These are phyloP conservation scores for Lyophyllum semitale DNA, from an alignment of 768 basidiomycete genomes.

Conservation along the genomic window DNA sequence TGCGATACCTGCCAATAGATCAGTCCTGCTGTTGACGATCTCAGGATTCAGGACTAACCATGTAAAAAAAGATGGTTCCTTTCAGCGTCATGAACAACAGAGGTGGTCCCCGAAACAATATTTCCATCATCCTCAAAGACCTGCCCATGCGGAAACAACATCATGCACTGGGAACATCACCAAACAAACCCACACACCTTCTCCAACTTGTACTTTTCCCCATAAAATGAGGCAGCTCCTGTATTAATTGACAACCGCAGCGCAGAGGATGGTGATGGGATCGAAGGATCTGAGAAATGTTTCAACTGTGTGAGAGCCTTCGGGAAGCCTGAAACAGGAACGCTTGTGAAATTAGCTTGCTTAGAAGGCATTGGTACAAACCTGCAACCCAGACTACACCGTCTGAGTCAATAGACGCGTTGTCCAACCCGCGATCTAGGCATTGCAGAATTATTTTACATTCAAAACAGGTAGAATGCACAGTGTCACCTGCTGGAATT, in stretches of 20 bases:
- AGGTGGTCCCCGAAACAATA: constrained; percentile 56
- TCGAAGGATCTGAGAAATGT: constrained; percentile 44
- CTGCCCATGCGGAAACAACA: constrained; percentile 32
- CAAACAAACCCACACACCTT: constrained; percentile 38
- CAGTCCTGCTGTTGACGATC: not conserved
- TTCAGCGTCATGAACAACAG: constrained; percentile 54
- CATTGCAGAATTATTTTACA: not conserved
- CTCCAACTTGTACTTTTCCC: constrained; percentile 59
- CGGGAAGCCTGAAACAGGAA: constrained; percentile 40
- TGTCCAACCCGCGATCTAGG: constrained; percentile 59
- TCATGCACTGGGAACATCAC: not conserved
- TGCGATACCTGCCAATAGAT: constrained; percentile 1
- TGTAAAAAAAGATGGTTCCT: constrained; percentile 56
- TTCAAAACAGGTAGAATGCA: not conserved
- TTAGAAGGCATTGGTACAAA: constrained; percentile 21
- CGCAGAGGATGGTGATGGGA: constrained; percentile 47
- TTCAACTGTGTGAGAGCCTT: constrained; percentile 33
- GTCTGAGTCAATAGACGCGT: constrained; percentile 57
- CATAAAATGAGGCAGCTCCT: constrained; percentile 52
- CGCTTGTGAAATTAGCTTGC: not conserved
- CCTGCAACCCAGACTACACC: constrained; percentile 68
- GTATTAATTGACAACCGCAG: constrained; percentile 56
- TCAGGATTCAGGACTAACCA: constrained; percentile 44
- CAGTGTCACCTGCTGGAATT: constrained; percentile 50
- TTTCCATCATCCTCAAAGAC: constrained; percentile 70